These are phyloP conservation scores for Avena insularis DNA, from an alignment of 176 grass and related monocot species.

Conservation along the genomic window DNA sequence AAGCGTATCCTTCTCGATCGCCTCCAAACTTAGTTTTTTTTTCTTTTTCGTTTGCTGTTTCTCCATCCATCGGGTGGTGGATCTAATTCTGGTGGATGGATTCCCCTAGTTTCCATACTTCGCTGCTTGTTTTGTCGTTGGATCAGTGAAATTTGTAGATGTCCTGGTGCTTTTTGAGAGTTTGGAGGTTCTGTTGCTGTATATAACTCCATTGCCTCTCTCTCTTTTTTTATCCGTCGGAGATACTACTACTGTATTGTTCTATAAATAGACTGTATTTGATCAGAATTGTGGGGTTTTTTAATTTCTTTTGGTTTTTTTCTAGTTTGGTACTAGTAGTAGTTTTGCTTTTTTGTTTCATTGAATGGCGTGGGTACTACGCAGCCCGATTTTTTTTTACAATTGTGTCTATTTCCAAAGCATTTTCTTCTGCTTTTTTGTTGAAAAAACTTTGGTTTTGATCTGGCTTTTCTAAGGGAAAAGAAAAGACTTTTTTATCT, in stretches of 20 bases:
- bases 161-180: not conserved
- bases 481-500: not conserved
- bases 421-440: not conserved
- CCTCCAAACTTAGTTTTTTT: not conserved
- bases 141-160: slow-evolving; percentile 12
- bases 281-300: slow-evolving; percentile 22
- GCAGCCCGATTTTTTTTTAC: not conserved
- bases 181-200: not conserved
- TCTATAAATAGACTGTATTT: not conserved
- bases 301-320: not conserved
- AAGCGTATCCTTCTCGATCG: slow-evolving; percentile 66
- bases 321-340: not conserved
- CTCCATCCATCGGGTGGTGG: not conserved
- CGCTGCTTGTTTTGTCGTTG: slow-evolving; percentile 17
- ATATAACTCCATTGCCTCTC: not conserved
- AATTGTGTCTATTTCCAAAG: not conserved
- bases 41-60: not conserved
- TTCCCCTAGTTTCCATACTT: not conserved
- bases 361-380: not conserved
- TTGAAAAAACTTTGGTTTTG: not conserved
- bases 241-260: not conserved
- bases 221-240: not conserved
- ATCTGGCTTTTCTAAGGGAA: not conserved
- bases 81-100: slow-evolving; percentile 12
- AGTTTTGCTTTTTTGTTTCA: not conserved